phyloP scores from a whole-genome alignment of 164 flowering plant genomes.

The Vitis vinifera region ASM3070453v1 NC_081816.1:22409501-22410000 shows the following conservation, averaged over 20 bases:
- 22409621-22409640: slow-evolving; percentile 7
- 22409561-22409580: slow-evolving; percentile 34
- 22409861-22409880: slow-evolving; percentile 72
- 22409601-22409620: slow-evolving; percentile 14
- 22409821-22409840: slow-evolving; percentile 87
- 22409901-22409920: too few relatives aligned
- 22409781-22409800: slow-evolving; percentile 94
- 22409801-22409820: slow-evolving; percentile 83
- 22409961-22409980: too few relatives aligned
- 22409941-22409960: too few relatives aligned
- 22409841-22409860: slow-evolving; percentile 93
- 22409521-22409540: too few relatives aligned
- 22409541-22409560: slow-evolving; percentile 9
- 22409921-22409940: too few relatives aligned
- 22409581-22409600: slow-evolving; percentile 33
- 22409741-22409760: slow-evolving; percentile 40
- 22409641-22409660: slow-evolving; percentile 27
- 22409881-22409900: slow-evolving; percentile 33
- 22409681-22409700: slow-evolving; percentile 20
- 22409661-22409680: slow-evolving; percentile 32
- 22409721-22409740: slow-evolving; percentile 14
- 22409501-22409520: too few relatives aligned
- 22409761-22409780: slow-evolving; percentile 86
- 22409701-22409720: slow-evolving; percentile 17
- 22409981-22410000: too few relatives aligned